Evolutionary conservation across 2,329 filamentous ascomycete species (phyloP).

Genomic region (Neonectria magnoliae): DNA sequence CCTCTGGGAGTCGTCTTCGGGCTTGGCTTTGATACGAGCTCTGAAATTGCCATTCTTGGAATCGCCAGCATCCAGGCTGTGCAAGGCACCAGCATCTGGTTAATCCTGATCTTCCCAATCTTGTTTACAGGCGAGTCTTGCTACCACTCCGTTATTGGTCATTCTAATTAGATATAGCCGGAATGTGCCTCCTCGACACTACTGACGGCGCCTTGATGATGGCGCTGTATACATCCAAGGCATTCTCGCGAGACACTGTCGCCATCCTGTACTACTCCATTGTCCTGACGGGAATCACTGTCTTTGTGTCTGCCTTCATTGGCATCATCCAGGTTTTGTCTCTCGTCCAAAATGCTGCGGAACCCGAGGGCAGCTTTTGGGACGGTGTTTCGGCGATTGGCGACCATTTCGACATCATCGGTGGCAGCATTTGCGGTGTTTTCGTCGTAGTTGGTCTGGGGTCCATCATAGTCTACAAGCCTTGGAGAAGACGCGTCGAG

Average conservation of each 20-base stretch:
- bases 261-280: conserved; percentile 95
- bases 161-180: conserved; percentile 60
- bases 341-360: conserved; percentile 78
- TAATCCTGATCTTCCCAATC: conserved; percentile 90
- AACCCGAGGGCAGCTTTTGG: conserved; percentile 85
- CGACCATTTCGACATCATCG: conserved; percentile 87
- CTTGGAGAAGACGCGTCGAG: conserved; percentile 72
- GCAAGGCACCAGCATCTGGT: conserved; percentile 88
- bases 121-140: conserved; percentile 79
- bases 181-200: conserved; percentile 95
- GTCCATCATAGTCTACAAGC: conserved; percentile 79
- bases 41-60: conserved; percentile 90
- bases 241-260: conserved; percentile 82
- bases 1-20: conserved; percentile 89
- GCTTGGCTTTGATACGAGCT: conserved; percentile 93
- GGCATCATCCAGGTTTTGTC: conserved; percentile 86
- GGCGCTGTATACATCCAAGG: conserved; percentile 84
- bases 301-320: conserved; percentile 85
- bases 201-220: conserved; percentile 96
- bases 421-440: conserved; percentile 84
- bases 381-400: conserved; percentile 80
- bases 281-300: conserved; percentile 84
- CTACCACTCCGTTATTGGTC: no score
- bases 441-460: conserved; percentile 82
- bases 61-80: conserved; percentile 90